Conservation (phyloP, 176 grass and related monocot genomes). For the Paspalum notatum region DNA sequence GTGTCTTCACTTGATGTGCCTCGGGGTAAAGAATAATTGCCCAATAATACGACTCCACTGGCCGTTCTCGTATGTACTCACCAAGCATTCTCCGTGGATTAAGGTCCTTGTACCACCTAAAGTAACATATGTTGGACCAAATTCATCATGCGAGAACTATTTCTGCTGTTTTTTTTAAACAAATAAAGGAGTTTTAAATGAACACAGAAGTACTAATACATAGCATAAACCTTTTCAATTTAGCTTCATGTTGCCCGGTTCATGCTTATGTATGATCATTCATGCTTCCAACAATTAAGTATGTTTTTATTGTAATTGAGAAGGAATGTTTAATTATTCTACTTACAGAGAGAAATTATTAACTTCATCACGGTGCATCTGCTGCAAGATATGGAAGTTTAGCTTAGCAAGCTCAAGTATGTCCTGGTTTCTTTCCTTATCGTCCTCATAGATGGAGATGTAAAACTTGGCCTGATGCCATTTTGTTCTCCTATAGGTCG, state of each 20-base stretch:
- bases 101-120: conserved; percentile 13
- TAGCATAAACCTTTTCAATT: too few relatives aligned
- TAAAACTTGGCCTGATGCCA: conserved; percentile 35
- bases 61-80: conserved; percentile 1
- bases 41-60: conserved; percentile 35
- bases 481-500: conserved; percentile 24
- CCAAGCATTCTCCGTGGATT: background rate
- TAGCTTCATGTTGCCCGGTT: too few relatives aligned
- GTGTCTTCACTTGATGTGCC: conserved; percentile 2
- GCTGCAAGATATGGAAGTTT: conserved; percentile 39
- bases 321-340: background rate
- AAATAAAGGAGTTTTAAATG: too few relatives aligned
- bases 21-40: background rate
- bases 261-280: too few relatives aligned
- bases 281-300: background rate
- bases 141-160: background rate
- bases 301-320: too few relatives aligned
- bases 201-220: too few relatives aligned
- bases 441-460: conserved; percentile 31
- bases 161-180: too few relatives aligned
- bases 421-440: background rate
- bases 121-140: background rate
- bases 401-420: conserved; percentile 51
- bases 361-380: conserved; percentile 44
- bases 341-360: conserved; percentile 38